Evolutionary conservation across 768 basidiomycete species (phyloP).

Genomic region (Favolaschia claudopus): DNA sequence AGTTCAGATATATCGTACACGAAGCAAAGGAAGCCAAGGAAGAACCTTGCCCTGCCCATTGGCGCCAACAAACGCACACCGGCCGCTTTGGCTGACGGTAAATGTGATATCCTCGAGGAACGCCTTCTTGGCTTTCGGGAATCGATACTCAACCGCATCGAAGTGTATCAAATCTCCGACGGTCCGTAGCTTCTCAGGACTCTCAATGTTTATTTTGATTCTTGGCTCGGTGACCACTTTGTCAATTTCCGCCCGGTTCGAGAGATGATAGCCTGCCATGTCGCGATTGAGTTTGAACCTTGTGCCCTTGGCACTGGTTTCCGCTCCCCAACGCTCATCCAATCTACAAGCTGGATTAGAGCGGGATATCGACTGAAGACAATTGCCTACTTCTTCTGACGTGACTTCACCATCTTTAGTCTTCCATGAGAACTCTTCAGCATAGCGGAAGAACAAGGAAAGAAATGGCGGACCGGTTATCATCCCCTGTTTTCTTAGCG

Average conservation of each 20-base stretch:
- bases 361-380: slow-evolving; percentile 31
- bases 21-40: too few relatives aligned
- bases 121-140: slow-evolving; percentile 32
- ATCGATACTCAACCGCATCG: slow-evolving; percentile 43
- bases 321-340: slow-evolving; percentile 46
- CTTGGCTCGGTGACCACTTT: slow-evolving; percentile 45
- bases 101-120: slow-evolving; percentile 41
- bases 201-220: slow-evolving; percentile 42
- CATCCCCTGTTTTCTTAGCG: slow-evolving; percentile 67
- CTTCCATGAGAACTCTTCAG: slow-evolving; percentile 29
- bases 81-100: slow-evolving; percentile 45
- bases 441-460: neutral
- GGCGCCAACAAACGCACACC: slow-evolving; percentile 51
- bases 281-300: slow-evolving; percentile 68
- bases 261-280: slow-evolving; percentile 46
- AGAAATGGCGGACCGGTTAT: slow-evolving; percentile 52
- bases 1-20: too few relatives aligned
- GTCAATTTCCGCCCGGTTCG: slow-evolving; percentile 47
- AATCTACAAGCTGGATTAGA: slow-evolving; percentile 36
- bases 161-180: slow-evolving; percentile 42
- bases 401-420: slow-evolving; percentile 56
- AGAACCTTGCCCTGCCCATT: too few relatives aligned
- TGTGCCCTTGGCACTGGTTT: slow-evolving; percentile 48
- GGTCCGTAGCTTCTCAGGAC: slow-evolving; percentile 38
- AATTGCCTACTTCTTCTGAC: slow-evolving; percentile 64